A percentile compares a stretch with the other conserved stretches of the same genome.
phyloP scores from a whole-genome alignment of 2,329 filamentous ascomycete genomes.

The Didymella lethalis region DNA sequence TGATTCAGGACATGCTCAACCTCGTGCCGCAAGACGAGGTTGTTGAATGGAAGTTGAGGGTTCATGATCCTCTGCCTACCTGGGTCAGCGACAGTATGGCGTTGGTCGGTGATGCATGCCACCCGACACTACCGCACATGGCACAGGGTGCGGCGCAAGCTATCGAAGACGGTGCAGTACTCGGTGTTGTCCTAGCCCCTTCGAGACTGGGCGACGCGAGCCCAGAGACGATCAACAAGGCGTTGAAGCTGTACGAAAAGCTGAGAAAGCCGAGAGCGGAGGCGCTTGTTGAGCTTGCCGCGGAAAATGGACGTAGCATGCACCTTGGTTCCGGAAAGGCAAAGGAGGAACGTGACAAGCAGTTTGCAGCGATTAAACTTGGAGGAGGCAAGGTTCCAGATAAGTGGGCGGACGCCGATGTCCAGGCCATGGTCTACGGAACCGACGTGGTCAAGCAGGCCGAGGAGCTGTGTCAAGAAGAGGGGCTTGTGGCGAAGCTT shows the following conservation, averaged over 20 bases:
- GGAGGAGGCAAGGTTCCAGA: conserved; percentile 57
- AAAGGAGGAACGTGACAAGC: conserved; percentile 65
- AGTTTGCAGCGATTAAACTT: conserved; percentile 59
- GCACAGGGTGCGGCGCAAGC: conserved; percentile 71
- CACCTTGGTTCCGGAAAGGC: conserved; percentile 66
- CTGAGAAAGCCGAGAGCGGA: conserved; percentile 65
- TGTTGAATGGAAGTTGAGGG: conserved; percentile 71
- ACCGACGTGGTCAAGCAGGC: conserved; percentile 56
- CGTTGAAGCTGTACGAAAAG: conserved; percentile 64
- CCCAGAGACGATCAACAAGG: conserved; percentile 59
- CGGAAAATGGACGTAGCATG: conserved; percentile 61
- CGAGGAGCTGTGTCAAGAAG: conserved; percentile 53
- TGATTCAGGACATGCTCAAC: conserved; percentile 67
- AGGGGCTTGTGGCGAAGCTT: conserved; percentile 29
- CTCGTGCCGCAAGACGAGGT: conserved; percentile 70
- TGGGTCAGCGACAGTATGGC: conserved; percentile 65
- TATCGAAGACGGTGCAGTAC: conserved; percentile 68
- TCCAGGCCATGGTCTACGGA: conserved; percentile 60
- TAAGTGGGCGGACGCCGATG: conserved; percentile 62
- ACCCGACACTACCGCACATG: conserved; percentile 70
- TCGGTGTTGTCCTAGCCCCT: conserved; percentile 60
- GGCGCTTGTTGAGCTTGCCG: conserved; percentile 64
- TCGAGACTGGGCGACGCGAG: conserved; percentile 56
- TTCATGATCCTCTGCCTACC: conserved; percentile 67
- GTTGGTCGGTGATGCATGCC: conserved; percentile 67